These are phyloP conservation scores for Carnegiea gigantea DNA, from an alignment of 179 eudicot genomes.

Conservation along the genomic window DNA sequence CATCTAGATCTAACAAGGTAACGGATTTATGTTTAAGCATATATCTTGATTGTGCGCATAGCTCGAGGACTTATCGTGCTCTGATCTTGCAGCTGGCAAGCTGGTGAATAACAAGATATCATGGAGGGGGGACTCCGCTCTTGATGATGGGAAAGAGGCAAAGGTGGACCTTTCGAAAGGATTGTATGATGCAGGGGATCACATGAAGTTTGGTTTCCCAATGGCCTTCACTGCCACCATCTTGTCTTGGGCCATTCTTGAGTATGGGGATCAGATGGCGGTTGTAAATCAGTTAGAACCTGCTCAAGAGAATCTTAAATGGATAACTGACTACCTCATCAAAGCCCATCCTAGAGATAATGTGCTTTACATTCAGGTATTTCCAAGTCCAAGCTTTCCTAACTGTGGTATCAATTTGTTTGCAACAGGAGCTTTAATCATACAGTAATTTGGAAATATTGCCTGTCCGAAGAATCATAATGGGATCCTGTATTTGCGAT, in stretches of 20 bases:
- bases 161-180: slow-evolving; percentile 83
- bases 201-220: slow-evolving; percentile 88
- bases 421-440: background rate
- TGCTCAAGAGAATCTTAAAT: slow-evolving; percentile 72
- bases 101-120: slow-evolving; percentile 64
- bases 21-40: background rate
- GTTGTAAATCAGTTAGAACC: slow-evolving; percentile 59
- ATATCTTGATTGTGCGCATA: slow-evolving; percentile 3
- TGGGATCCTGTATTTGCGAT: background rate
- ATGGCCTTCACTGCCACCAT: slow-evolving; percentile 93
- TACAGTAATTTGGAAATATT: background rate
- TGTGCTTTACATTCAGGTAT: slow-evolving; percentile 85
- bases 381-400: background rate
- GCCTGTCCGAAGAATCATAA: background rate
- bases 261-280: slow-evolving; percentile 89
- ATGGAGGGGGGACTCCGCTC: slow-evolving; percentile 95
- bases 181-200: slow-evolving; percentile 95
- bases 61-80: background rate
- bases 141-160: slow-evolving; percentile 67
- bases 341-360: slow-evolving; percentile 70
- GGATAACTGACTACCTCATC: slow-evolving; percentile 86
- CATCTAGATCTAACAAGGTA: background rate
- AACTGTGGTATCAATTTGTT: background rate
- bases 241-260: slow-evolving; percentile 87
- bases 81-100: slow-evolving; percentile 73